phyloP scores from a whole-genome alignment of 345 rosid species.

The Tarenaya hassleriana region DNA sequence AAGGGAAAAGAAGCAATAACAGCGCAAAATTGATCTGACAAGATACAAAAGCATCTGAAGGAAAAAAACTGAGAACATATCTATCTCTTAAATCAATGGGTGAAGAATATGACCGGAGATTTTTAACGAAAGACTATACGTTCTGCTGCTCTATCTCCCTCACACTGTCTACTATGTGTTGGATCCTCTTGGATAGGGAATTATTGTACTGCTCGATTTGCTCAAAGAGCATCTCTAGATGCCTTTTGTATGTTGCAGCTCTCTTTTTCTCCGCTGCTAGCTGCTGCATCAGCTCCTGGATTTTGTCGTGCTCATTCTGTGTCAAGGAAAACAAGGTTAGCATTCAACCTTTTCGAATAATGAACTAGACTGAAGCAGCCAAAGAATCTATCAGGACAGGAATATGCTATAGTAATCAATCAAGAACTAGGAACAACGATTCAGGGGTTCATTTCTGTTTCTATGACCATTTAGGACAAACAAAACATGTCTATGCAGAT shows the following conservation, averaged over 20 bases:
- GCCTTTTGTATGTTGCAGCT: conserved; percentile 82
- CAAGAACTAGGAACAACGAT: conserved; percentile 2
- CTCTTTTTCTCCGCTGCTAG: conserved; percentile 85
- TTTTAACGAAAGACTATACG: conserved; percentile 29
- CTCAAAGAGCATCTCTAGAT: conserved; percentile 81
- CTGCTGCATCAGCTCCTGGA: conserved; percentile 90
- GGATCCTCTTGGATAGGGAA: conserved; percentile 72
- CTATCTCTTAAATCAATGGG: conserved; percentile 24
- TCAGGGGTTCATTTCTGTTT: not conserved
- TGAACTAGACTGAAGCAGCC: conserved; percentile 6
- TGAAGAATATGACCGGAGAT: conserved; percentile 15
- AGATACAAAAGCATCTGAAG: not conserved
- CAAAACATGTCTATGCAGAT: no score
- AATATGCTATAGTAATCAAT: conserved; percentile 12
- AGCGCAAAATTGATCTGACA: not conserved
- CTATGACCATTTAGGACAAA: not conserved
- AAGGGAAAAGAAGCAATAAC: conserved; percentile 2
- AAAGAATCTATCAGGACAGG: conserved; percentile 13
- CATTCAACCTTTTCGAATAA: not conserved
- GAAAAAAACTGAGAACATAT: conserved; percentile 13
- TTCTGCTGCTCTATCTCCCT: conserved; percentile 56
- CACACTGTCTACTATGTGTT: conserved; percentile 70
- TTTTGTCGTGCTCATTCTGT: conserved; percentile 91
- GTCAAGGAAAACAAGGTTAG: not conserved
- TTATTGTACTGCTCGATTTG: conserved; percentile 89